Base-by-base conservation (phyloP, 2,329 filamentous ascomycete genomes). In the Colletotrichum gigasporum region DNA sequence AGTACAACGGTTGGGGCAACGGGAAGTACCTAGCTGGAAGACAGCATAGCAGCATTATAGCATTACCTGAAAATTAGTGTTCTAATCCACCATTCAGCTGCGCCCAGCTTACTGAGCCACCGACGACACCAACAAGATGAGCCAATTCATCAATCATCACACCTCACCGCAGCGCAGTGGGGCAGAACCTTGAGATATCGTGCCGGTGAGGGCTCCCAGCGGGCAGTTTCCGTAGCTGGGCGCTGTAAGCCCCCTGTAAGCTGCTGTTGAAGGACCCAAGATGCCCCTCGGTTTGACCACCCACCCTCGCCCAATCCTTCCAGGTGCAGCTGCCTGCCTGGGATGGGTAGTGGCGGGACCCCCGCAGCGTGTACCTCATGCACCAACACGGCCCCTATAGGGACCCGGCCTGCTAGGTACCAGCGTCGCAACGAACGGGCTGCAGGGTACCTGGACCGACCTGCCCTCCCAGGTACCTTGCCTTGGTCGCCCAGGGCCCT, bases 21-120 rank as follows among this genome's bases (percentile, higher is more conserved):
- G n/a, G n/a, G n/a, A n/a, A n/a, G n/a, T n/a, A n/a, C n/a, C n/a
- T n/a, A n/a, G n/a, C n/a, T n/a, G n/a, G n/a, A n/a, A n/a, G n/a
- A n/a, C n/a, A n/a, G n/a, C n/a, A n/a, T n/a, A n/a, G n/a, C n/a
- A n/a, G n/a, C n/a, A n/a, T n/a, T 26, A 22, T 47, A 30, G 12
- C n/a, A 16, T 39, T 41, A 51, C 47, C n/a, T 35, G 16, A 34
- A 39, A 47, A 45, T 54, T 34, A 44, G 28, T 45, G 56, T 48
- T 30, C 35, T 18, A 24, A 45, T 54, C 35, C 55, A 59, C 35
- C 18, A 35, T 14, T 35, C 55, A 37, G 56, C 37, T 44, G 28
- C 11, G 55, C 45, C 34, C 35, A 37, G 48, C 4, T 30, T 37
- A 42, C 35, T 24, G 56, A 42, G 47, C 28, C 26, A 20, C 37